Evolutionary conservation across 2,329 filamentous ascomycete species (phyloP), one percentile per base, ranked within the genome.

Genomic region (Trichophyton mentagrophytes): DNA sequence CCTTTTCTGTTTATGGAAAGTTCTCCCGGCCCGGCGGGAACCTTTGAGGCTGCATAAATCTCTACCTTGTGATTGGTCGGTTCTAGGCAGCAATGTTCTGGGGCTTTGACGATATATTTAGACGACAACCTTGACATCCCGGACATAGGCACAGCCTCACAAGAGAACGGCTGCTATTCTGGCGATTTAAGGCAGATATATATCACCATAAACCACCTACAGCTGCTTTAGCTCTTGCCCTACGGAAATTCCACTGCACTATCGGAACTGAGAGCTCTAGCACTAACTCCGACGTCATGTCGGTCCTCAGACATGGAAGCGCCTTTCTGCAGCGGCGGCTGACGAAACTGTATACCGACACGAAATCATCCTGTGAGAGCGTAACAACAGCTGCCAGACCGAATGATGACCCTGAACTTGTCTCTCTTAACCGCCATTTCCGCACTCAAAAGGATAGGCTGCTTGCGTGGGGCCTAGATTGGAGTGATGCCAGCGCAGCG

Each of bases 401-500:
- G 67, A 69, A 73, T 57, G 75, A 77, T 59, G 73, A 76, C 59
- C 81, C 79, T 38, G 81, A 84, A 61, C 76, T 83, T 11, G 76
- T 79, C 25, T 77, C 78, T 30, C 73, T 85, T 42, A 80, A 85
- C 65, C 78, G 79, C 61, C 83, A 82, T 66, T 83, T 83, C 67
- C 77, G 81, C 62, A 84, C 83, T 60, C 83, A 86, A 67, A 83
- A 84, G 68, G 82, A 86, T 69, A 75, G 84, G 20, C 73, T 86
- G 56, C 77, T 85, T 46, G 80, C 83, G 36, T 86, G 84, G 84
- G 84, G 83, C 55, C 72, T 85, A 61, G 82, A 85, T 69, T 86
- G 84, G 84, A 84, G 79, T 70, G 83, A 85, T 68, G 82, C 80
- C 62, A 80, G 78, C 65, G 80, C 79, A 63, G 77, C 76, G 15